Evolutionary conservation across 495 filamentous ascomycete species (phyloP).

Genomic region (Daldinia bambusicola): DNA sequence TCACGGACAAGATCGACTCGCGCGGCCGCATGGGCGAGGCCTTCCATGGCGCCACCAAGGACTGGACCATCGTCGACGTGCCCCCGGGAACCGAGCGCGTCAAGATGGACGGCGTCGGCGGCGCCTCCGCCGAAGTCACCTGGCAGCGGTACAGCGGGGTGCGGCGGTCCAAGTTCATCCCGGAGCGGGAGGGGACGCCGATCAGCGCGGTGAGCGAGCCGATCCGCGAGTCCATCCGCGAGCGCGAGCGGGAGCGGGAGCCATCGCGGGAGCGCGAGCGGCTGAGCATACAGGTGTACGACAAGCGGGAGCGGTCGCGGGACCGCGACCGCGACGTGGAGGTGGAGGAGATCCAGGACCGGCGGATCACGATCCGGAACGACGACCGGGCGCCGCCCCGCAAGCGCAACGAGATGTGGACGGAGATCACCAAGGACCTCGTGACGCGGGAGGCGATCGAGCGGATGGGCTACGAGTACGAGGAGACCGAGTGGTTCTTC

Average conservation of each 20-base stretch:
- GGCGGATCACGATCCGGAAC: constrained; percentile 52
- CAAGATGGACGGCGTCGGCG: constrained; percentile 76
- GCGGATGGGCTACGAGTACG: constrained; percentile 83
- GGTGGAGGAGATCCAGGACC: constrained; percentile 58
- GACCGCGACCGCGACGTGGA: constrained; percentile 58
- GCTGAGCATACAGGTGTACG: constrained; percentile 58
- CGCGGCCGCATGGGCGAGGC: constrained; percentile 73
- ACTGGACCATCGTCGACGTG: constrained; percentile 82
- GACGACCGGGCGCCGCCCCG: constrained; percentile 47
- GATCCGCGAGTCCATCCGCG: constrained; percentile 18
- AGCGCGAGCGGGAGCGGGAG: constrained; percentile 35
- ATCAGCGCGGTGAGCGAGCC: constrained; percentile 30
- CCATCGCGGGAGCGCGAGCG: constrained; percentile 51
- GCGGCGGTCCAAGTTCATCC: constrained; percentile 72
- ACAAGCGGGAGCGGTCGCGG: constrained; percentile 48
- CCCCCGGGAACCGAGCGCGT: constrained; percentile 81
- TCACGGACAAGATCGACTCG: constrained; percentile 67
- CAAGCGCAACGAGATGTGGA: constrained; percentile 83
- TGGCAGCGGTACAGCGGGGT: constrained; percentile 83
- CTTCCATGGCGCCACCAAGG: constrained; percentile 71
- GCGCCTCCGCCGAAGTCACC: constrained; percentile 72
- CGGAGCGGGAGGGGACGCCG: constrained; percentile 58
- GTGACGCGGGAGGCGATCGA: constrained; percentile 90
- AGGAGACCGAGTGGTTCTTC: constrained; percentile 89
- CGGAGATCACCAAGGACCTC: constrained; percentile 94